A percentile compares a stretch with the other conserved stretches of the same genome.
These are phyloP conservation scores for Orbilia ellipsospora DNA, from an alignment of 2,329 filamentous ascomycete species.

Conservation along the genomic window DNA sequence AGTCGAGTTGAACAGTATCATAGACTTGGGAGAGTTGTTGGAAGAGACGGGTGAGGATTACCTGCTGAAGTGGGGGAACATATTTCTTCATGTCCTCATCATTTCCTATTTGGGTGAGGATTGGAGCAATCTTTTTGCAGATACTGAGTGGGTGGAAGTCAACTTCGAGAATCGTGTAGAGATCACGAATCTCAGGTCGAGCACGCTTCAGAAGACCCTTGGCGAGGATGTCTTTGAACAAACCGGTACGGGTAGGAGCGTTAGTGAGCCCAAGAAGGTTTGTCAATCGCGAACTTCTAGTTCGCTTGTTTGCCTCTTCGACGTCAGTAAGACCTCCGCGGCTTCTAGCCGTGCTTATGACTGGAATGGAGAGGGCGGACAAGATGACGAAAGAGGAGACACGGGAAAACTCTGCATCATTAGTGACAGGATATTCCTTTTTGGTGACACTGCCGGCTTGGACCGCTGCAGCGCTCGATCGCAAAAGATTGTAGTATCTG, in stretches of 20 bases:
- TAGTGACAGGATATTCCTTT: conserved; percentile 90
- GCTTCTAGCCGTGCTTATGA: conserved; percentile 97
- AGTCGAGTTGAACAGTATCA: conserved; percentile 93
- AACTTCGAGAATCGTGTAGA: conserved; percentile 98
- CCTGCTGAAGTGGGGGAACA: conserved; percentile 93
- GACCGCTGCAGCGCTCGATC: conserved; percentile 85
- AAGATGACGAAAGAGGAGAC: conserved; percentile 95
- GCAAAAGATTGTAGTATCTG: conserved; percentile 94
- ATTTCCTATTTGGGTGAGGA: conserved; percentile 89
- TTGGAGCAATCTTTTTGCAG: conserved; percentile 98
- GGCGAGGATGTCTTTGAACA: conserved; percentile 95
- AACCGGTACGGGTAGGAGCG: conserved; percentile 84
- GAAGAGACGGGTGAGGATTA: conserved; percentile 97
- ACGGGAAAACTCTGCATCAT: conserved; percentile 90
- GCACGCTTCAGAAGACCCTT: conserved; percentile 94
- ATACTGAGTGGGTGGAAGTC: conserved; percentile 99
- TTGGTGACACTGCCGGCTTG: conserved; percentile 88
- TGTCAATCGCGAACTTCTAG: conserved; percentile 97
- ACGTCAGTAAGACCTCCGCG: conserved; percentile 96
- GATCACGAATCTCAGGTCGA: conserved; percentile 91
- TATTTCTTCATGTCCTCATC: conserved; percentile 98
- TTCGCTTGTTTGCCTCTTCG: conserved; percentile 89
- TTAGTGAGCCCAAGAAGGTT: conserved; percentile 94
- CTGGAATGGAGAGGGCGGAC: conserved; percentile 95
- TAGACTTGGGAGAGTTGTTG: conserved; percentile 99